A percentile compares a stretch with the other conserved stretches of the same genome.
Evolutionary conservation across 495 filamentous ascomycete genomes (phyloP).

Genomic region (Penicillium maclennaniae): DNA sequence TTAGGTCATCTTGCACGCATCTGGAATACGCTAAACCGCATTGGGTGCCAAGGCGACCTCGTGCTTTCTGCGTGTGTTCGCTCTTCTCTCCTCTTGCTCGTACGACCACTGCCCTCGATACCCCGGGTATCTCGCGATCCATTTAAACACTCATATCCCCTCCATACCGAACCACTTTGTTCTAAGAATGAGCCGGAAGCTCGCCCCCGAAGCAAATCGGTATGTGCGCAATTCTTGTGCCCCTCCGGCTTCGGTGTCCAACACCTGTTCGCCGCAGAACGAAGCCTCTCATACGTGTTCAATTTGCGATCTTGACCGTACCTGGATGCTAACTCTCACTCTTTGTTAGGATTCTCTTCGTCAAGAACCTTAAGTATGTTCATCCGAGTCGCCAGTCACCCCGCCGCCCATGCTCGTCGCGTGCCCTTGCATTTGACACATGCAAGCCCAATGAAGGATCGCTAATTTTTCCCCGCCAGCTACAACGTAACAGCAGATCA

Average conservation of each 20-base stretch:
- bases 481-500: slow-evolving; percentile 95
- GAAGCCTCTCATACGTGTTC: slow-evolving; percentile 2
- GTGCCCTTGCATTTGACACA: background rate
- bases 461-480: slow-evolving; percentile 42
- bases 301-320: background rate
- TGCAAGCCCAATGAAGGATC: background rate
- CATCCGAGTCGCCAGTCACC: slow-evolving; percentile 4
- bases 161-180: slow-evolving; percentile 8
- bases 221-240: slow-evolving; percentile 46
- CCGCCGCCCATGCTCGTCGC: slow-evolving; percentile 4
- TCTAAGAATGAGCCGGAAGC: slow-evolving; percentile 61
- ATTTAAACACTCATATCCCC: slow-evolving; percentile 12
- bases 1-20: slow-evolving; percentile 16
- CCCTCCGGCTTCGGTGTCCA: slow-evolving; percentile 23
- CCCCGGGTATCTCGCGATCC: slow-evolving; percentile 24
- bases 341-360: slow-evolving; percentile 79
- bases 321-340: slow-evolving; percentile 21
- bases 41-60: slow-evolving; percentile 27
- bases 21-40: slow-evolving; percentile 28
- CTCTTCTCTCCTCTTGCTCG: slow-evolving; percentile 13
- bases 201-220: slow-evolving; percentile 95
- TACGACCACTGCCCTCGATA: slow-evolving; percentile 19
- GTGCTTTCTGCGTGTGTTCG: slow-evolving; percentile 21
- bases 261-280: slow-evolving; percentile 12
- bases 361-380: slow-evolving; percentile 90